Base-by-base conservation (phyloP, 345 rosid species). In the Lepidium sativum region DNA sequence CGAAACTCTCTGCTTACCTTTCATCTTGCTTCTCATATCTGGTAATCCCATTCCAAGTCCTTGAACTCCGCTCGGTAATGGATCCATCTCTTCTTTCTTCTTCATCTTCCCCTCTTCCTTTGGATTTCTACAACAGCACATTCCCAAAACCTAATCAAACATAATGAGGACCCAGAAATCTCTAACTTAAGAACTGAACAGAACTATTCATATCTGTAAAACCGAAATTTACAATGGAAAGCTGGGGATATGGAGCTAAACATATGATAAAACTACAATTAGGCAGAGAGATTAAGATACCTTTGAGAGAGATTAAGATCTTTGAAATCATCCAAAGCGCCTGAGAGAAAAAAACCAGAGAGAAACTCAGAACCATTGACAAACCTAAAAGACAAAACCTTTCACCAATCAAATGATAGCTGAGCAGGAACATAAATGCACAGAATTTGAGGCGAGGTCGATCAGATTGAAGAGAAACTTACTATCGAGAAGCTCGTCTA, bases 281-380 rank as follows among this genome's bases (percentile, higher is more conserved):
- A 4, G 25, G 25, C 10, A 45, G 18, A 42, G 27, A 63, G 50
- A 31, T 25, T 13, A n/a, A 5, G 47, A 20, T 11, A 82, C 92
- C 82, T 83, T 74, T 75, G 89, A 76, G 85, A 43, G 18, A 94
- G 80, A 61, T 85, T 91, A 77, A 94, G 92, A 75, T 54, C 80
- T 82, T 86, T 88, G 82, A 94, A 90, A 78, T 94, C 99, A 77
- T 86, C 95, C 84, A 94, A 81, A 69, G 92, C 99, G 50, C 99
- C 99, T 94, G 79, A 60, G 63, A 61, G 15, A 69, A 32, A 79
- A 74, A 27, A 35, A 54, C 49, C 61, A 70, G 14, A 70, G 3
- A 45, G 21, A 71, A 64, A 15, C 21, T 69, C 16, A 6, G 12
- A 49, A 40, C 21, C 23, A 20, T 40, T 13, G 8, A 8, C n/a